Evolutionary conservation across 768 basidiomycete species (phyloP), one percentile per base, ranked within the genome.

Genomic region (Strobilomyces echinocephalus): DNA sequence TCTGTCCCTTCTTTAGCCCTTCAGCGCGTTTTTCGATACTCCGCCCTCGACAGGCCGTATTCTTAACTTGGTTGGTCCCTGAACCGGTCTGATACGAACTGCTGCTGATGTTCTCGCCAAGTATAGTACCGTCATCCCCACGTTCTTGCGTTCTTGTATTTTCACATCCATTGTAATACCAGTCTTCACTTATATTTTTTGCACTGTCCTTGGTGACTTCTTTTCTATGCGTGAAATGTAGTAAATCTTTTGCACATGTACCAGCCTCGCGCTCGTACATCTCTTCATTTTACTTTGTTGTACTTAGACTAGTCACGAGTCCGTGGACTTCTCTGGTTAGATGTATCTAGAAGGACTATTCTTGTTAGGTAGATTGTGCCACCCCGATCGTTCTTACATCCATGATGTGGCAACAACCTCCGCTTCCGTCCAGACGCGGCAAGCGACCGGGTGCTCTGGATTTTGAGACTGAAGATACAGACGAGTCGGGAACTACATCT

Each of bases 381-480:
- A 38, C 36, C 30, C 33, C 10, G 16, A 30, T 30, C 6, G 6
- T 30, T 7, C 30, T 30, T 30, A 30, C 30, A 8, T 30, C 9
- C n/a, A 44, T 14, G 36, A n/a, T 10, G 21, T 36, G 30, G 15
- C 41, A 24, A 24, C 40, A 24, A 26, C 41, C 40, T n/a, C 9
- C 8, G 4, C 15, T 33, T 45, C 63, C 61, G 15, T 57, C 54
- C 58, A 55, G 63, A 31, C 64, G 64, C 24, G 58, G 70, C 24
- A 62, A 66, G 26, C 79, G 80, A 36, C 80, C 79, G 0, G 77
- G 69, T 5, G 84, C 85, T 3, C 79, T 76, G 40, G 79, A 82
- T 10, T 85, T 80, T 54, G 74, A 75, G 1, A 73, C 70, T 11
- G 78, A 80, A 50, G 61, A 63, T 4, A 42, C 57, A 40, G 45